These are phyloP conservation scores for Sordariomycetes sp. DNA, from an alignment of 2,329 filamentous ascomycete genomes.

Conservation along the genomic window DNA sequence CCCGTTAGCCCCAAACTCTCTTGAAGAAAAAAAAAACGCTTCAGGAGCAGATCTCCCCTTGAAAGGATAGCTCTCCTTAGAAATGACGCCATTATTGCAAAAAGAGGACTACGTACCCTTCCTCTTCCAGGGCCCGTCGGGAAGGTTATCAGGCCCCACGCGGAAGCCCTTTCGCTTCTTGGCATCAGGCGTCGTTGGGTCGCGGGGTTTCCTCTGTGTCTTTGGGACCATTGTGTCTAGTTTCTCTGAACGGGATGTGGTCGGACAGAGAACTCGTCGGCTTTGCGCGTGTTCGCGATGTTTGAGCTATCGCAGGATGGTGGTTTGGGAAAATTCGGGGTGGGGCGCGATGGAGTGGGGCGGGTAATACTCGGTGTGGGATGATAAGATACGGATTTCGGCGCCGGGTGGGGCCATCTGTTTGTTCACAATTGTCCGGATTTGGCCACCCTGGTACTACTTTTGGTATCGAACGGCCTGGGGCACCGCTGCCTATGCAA, in stretches of 20 bases:
- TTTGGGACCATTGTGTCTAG: neutral
- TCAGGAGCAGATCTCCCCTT: too few relatives aligned
- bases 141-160: slow-evolving; percentile 80
- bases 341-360: neutral
- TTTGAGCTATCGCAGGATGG: neutral
- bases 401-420: neutral
- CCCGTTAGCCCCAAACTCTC: neutral
- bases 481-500: too few relatives aligned
- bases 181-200: slow-evolving; percentile 10
- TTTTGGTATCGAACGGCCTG: too few relatives aligned
- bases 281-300: too few relatives aligned
- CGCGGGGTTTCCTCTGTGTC: neutral
- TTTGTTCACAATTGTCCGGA: too few relatives aligned
- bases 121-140: slow-evolving; percentile 75
- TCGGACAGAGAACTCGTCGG: too few relatives aligned
- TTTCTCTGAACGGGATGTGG: too few relatives aligned
- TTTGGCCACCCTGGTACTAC: too few relatives aligned
- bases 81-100: too few relatives aligned
- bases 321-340: neutral
- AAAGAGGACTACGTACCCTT: slow-evolving; percentile 43
- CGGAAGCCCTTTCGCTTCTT: slow-evolving; percentile 63
- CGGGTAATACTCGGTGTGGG: neutral
- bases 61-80: too few relatives aligned
- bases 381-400: neutral
- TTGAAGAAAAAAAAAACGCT: neutral